These are phyloP conservation scores for Schwanniomyces vanrijiae DNA, from an alignment of 805 yeast genomes.

Conservation along the genomic window DNA sequence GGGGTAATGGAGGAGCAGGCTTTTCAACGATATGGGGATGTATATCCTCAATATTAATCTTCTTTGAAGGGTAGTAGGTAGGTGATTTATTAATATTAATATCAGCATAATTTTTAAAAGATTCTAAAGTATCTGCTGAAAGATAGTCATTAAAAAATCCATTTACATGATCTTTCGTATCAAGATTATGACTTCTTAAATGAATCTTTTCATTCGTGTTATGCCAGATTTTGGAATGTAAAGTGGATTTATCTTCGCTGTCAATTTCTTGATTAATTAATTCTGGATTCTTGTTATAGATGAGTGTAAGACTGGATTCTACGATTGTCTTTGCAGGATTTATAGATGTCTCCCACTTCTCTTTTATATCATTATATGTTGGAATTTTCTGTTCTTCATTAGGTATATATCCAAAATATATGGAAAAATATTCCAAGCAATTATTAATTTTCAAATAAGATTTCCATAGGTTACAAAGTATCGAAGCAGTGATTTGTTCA, in stretches of 20 bases:
- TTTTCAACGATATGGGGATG: background rate
- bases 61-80: slow-evolving; percentile 27
- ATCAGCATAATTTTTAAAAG: slow-evolving; percentile 27
- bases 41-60: slow-evolving; percentile 12
- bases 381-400: slow-evolving; percentile 8
- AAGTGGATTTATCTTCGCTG: slow-evolving; percentile 26
- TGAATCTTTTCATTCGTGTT: slow-evolving; percentile 17
- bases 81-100: slow-evolving; percentile 22
- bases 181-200: slow-evolving; percentile 23
- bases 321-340: slow-evolving; percentile 39
- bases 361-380: slow-evolving; percentile 32
- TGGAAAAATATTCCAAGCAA: slow-evolving; percentile 19
- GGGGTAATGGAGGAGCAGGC: slow-evolving; percentile 32
- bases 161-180: slow-evolving; percentile 24
- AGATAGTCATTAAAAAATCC: slow-evolving; percentile 33
- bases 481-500: slow-evolving; percentile 37
- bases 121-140: slow-evolving; percentile 30
- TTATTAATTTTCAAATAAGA: slow-evolving; percentile 26
- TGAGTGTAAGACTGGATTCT: slow-evolving; percentile 32
- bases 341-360: slow-evolving; percentile 37
- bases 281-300: slow-evolving; percentile 36
- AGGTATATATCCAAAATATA: slow-evolving; percentile 24
- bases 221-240: slow-evolving; percentile 26
- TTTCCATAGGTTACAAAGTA: slow-evolving; percentile 38
- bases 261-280: slow-evolving; percentile 35